These are phyloP conservation scores for Comarum palustre DNA, from an alignment of 306 rosid genomes.

Conservation along the genomic window DNA sequence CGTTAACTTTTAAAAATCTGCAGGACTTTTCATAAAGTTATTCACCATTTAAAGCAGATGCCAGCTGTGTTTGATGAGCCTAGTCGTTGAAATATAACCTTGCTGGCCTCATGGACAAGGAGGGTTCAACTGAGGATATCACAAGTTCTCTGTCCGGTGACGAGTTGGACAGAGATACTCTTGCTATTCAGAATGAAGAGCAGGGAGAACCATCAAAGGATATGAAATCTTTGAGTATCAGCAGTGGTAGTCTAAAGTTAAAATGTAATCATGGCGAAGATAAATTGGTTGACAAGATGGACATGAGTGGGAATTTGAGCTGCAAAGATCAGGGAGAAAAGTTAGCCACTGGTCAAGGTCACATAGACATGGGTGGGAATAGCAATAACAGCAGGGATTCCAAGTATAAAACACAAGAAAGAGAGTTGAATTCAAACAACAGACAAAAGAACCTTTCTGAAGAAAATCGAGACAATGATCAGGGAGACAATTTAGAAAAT, in stretches of 20 bases:
- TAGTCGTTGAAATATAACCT: constrained; percentile 24
- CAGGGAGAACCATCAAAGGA: constrained; percentile 31
- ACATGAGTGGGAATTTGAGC: constrained; percentile 23
- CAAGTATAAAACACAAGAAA: constrained; percentile 11
- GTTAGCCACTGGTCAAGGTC: constrained; percentile 16
- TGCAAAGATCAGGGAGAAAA: constrained; percentile 31
- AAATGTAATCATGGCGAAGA: constrained; percentile 17
- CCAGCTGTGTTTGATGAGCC: constrained; percentile 16
- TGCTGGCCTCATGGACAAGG: constrained; percentile 40
- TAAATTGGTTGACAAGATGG: constrained; percentile 24
- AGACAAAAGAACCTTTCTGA: constrained; percentile 5
- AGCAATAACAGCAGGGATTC: constrained; percentile 22
- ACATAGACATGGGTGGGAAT: constrained; percentile 11
- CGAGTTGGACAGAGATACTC: constrained; percentile 34
- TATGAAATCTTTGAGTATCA: constrained; percentile 26
- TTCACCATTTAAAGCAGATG: neutral
- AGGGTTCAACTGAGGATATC: constrained; percentile 26
- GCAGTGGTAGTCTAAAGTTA: constrained; percentile 19
- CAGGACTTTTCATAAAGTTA: constrained; percentile 16
- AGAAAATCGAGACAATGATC: constrained; percentile 14
- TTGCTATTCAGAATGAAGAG: constrained; percentile 27
- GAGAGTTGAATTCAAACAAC: constrained; percentile 8
- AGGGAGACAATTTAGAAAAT: constrained; percentile 26
- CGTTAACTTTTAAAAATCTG: constrained; percentile 12
- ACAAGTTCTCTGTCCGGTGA: constrained; percentile 30